Conservation (phyloP, 257 asterid species). For the Nicotiana benthamiana region DNA sequence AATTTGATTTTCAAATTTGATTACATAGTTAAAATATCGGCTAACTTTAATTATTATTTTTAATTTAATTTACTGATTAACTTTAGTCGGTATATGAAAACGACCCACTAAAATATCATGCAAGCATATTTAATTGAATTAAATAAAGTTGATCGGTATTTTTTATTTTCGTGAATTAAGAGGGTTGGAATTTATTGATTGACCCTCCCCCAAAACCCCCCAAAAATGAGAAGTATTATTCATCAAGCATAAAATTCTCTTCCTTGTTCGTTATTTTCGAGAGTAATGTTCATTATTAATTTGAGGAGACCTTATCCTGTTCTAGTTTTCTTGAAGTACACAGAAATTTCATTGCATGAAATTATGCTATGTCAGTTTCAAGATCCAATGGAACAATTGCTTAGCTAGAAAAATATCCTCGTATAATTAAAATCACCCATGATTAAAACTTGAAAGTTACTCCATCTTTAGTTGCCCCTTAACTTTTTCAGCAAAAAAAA, state of each 20-base stretch:
- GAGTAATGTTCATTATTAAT: neutral
- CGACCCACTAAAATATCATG: too few species aligned
- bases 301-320: neutral
- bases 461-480: neutral
- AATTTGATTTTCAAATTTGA: too few species aligned
- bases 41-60: too few species aligned
- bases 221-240: neutral
- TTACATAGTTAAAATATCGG: too few species aligned
- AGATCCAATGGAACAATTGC: slow-evolving; percentile 1
- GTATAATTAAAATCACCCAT: neutral
- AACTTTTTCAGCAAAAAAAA: neutral
- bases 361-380: neutral
- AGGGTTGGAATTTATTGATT: neutral
- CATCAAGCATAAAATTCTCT: neutral
- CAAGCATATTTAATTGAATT: too few species aligned
- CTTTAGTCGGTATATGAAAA: too few species aligned
- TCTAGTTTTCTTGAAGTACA: neutral
- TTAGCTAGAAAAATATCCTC: neutral
- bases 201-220: too few species aligned
- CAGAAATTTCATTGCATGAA: neutral
- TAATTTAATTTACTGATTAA: too few species aligned
- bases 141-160: too few species aligned
- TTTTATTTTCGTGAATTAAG: too few species aligned
- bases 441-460: neutral
- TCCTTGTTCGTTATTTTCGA: neutral